phyloP scores from a whole-genome alignment of 495 filamentous ascomycete species.

The Collariella sp. region DNA sequence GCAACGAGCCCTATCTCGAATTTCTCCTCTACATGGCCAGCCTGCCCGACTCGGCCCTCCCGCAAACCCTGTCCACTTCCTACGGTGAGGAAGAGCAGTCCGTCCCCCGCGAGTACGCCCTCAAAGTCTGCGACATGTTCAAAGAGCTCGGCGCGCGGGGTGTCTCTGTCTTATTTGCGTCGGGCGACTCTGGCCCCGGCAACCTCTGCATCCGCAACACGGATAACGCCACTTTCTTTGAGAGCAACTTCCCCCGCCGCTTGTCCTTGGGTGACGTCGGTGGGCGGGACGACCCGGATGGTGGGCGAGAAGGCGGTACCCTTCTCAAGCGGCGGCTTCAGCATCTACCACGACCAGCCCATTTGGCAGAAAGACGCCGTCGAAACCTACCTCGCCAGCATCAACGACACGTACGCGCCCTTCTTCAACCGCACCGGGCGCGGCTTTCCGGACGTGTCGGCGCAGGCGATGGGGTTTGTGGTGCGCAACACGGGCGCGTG shows the following conservation, averaged over 20 bases:
- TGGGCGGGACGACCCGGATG: slow-evolving; percentile 54
- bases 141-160: slow-evolving; percentile 62
- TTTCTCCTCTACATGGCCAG: slow-evolving; percentile 48
- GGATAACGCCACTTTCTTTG: slow-evolving; percentile 57
- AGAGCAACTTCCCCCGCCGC: slow-evolving; percentile 61
- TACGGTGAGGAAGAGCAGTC: slow-evolving; percentile 72
- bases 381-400: slow-evolving; percentile 33
- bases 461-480: slow-evolving; percentile 35
- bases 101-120: slow-evolving; percentile 54
- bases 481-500: slow-evolving; percentile 7
- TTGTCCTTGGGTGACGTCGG: slow-evolving; percentile 66
- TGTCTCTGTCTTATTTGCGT: slow-evolving; percentile 61
- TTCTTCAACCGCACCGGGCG: slow-evolving; percentile 51
- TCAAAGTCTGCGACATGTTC: slow-evolving; percentile 56
- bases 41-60: slow-evolving; percentile 41
- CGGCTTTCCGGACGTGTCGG: slow-evolving; percentile 65
- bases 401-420: slow-evolving; percentile 14
- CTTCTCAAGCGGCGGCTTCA: slow-evolving; percentile 52
- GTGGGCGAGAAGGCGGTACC: slow-evolving; percentile 33
- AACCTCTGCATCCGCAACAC: slow-evolving; percentile 53
- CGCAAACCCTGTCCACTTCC: slow-evolving; percentile 61
- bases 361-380: slow-evolving; percentile 53
- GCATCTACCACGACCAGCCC: slow-evolving; percentile 53
- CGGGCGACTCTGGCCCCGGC: slow-evolving; percentile 62
- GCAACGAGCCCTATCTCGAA: slow-evolving; percentile 68